A percentile compares a stretch with the other conserved stretches of the same genome.
phyloP scores from a whole-genome alignment of 1,139 yeast genomes.

The Geotrichum klebahnii region DNA sequence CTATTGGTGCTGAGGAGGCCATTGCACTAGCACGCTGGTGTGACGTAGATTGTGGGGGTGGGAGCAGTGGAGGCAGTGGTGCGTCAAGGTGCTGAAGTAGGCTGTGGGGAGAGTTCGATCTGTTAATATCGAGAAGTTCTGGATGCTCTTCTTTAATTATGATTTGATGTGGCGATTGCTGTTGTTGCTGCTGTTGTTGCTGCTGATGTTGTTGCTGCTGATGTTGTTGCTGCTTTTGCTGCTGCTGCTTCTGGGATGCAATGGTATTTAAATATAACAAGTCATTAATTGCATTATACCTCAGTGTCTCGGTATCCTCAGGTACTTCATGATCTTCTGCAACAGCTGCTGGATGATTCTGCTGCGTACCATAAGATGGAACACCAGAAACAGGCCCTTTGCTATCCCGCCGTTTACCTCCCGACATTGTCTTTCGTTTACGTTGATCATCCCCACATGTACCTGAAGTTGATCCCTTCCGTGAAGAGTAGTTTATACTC shows the following conservation, averaged over 20 bases:
- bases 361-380: not conserved
- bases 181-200: not conserved
- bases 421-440: slow-evolving; percentile 1
- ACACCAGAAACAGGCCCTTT: slow-evolving; percentile 4
- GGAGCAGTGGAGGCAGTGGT: too few relatives aligned
- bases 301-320: slow-evolving; percentile 15
- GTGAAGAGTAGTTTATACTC: too few relatives aligned
- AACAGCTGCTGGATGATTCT: slow-evolving; percentile 7
- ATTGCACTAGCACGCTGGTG: too few relatives aligned
- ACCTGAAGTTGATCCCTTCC: slow-evolving; percentile 1
- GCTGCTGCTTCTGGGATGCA: not conserved
- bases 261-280: slow-evolving; percentile 19
- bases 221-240: too few relatives aligned
- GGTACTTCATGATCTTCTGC: not conserved
- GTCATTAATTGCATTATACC: slow-evolving; percentile 21
- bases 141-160: not conserved
- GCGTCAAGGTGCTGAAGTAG: too few relatives aligned
- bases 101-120: too few relatives aligned
- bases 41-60: too few relatives aligned
- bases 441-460: slow-evolving; percentile 6
- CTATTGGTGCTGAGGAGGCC: too few relatives aligned
- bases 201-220: too few relatives aligned
- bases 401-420: slow-evolving; percentile 13
- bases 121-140: slow-evolving; percentile 13
- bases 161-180: slow-evolving; percentile 7